Conservation (phyloP, 495 filamentous ascomycete species). For the Gamarada debralockiae region DNA sequence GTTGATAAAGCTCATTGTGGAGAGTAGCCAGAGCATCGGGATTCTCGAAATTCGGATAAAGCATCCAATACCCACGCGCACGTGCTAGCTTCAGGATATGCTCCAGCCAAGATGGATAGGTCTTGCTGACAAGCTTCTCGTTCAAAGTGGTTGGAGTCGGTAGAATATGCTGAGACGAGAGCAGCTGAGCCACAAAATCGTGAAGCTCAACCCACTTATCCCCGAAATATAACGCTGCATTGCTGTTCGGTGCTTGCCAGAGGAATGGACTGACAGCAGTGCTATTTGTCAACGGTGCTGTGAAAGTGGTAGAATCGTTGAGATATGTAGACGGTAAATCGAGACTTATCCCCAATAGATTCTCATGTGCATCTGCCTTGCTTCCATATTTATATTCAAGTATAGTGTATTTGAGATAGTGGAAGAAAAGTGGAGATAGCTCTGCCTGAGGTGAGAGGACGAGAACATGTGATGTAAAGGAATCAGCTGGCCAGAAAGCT, state of each 20-base stretch:
- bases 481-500: constrained; percentile 70
- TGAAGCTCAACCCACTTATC: constrained; percentile 82
- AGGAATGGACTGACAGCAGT: constrained; percentile 52
- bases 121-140: constrained; percentile 50
- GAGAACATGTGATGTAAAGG: constrained; percentile 63
- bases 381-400: constrained; percentile 65
- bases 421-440: constrained; percentile 69
- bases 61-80: constrained; percentile 65
- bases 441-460: constrained; percentile 74
- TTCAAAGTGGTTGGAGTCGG: constrained; percentile 28
- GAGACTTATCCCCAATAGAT: constrained; percentile 70
- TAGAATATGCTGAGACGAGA: constrained; percentile 38
- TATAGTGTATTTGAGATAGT: constrained; percentile 73
- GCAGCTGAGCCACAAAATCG: constrained; percentile 57
- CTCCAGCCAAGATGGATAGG: constrained; percentile 74
- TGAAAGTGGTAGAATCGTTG: constrained; percentile 49
- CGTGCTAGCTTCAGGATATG: constrained; percentile 69
- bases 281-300: constrained; percentile 35
- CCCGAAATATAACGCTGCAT: constrained; percentile 76
- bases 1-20: constrained; percentile 67
- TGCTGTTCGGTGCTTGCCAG: constrained; percentile 78
- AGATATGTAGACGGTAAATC: constrained; percentile 63
- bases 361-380: constrained; percentile 36
- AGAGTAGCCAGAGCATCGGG: constrained; percentile 55
- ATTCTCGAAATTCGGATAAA: constrained; percentile 61